Evolutionary conservation across 1,284 basidiomycete genomes (phyloP), one percentile per base, ranked within the genome.

Genomic region (Peniophora sp.): DNA sequence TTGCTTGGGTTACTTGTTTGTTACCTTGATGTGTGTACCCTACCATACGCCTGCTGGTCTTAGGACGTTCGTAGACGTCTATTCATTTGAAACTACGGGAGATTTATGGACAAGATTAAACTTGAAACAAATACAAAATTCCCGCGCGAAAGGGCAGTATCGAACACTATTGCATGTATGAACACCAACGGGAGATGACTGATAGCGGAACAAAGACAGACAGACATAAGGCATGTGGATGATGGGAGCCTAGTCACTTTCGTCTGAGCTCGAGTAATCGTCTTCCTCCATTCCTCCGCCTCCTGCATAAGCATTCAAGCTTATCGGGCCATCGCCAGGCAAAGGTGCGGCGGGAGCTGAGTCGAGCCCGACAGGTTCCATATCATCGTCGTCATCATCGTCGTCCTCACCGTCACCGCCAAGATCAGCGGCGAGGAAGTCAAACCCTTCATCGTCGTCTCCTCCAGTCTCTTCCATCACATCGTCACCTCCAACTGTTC

Each of bases 221-320:
- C 15, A 22, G 10, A 15, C 15, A 20, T 18, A 43, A 36, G 12
- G 45, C 17, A 27, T 15, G 27, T 23, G 15, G 32, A 3, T 2
- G 12, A 27, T 17, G 24, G 48, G 82, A 57, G 85, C 81, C 46
- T 86, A 81, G 55, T 87, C 84, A 59, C 79, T 85, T 3, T 85
- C 82, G 11, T 85, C 84, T 56, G 81, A 84, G 36, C 75, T 76
- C 39, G 76, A 72, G 51, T 72, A 81, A 50, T 82, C 81, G 48
- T 85, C 82, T 35, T 85, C 79, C 36, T 72, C 72, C 34, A 81
- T 76, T 23, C 70, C 70, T 44, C 55, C 67, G 32, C 68, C 75
- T 32, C 67, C 68, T 14, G 72, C 78, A 52, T 77, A 69, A 57
- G 75, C 69, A 53, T 74, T 74, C 61, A 83, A 56, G 41, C 81